Conservation (phyloP, 176 grass and related monocot species). For the Urochloa ruziziensis region DNA sequence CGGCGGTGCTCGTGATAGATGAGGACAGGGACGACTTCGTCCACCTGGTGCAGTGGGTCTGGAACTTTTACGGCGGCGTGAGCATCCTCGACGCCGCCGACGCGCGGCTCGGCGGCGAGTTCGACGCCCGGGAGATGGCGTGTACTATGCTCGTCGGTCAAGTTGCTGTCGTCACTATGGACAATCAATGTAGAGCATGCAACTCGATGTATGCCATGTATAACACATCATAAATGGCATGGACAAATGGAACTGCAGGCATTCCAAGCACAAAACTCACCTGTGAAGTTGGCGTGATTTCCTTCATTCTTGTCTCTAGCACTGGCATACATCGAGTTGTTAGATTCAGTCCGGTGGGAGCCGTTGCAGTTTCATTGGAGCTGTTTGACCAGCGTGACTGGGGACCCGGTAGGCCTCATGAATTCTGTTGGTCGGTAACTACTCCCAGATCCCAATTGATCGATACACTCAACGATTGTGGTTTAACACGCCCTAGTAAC, state of each 20-base stretch:
- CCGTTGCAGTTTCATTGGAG: background rate
- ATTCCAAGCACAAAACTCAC: no score
- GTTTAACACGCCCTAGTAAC: no score
- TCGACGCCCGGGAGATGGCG: conserved; percentile 2
- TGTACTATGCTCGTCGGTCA: conserved; percentile 8
- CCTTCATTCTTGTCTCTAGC: no score
- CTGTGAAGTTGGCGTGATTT: no score
- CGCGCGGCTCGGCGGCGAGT: background rate
- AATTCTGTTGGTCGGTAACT: background rate
- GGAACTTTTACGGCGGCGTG: background rate
- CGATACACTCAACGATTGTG: no score
- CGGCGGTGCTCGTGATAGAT: background rate
- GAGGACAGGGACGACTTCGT: background rate
- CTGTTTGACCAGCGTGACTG: background rate
- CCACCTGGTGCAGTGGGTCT: conserved; percentile 20
- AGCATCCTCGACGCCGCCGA: background rate
- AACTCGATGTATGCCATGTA: no score
- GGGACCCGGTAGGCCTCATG: background rate
- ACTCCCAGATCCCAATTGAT: no score
- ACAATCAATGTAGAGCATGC: no score
- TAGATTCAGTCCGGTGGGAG: conserved; percentile 26
- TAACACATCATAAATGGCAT: no score
- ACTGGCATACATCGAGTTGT: no score
- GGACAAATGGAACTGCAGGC: no score
- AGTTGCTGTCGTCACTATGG: no score